Evolutionary conservation across 805 yeast genomes (phyloP).

Genomic region (Torulaspora quercuum): DNA sequence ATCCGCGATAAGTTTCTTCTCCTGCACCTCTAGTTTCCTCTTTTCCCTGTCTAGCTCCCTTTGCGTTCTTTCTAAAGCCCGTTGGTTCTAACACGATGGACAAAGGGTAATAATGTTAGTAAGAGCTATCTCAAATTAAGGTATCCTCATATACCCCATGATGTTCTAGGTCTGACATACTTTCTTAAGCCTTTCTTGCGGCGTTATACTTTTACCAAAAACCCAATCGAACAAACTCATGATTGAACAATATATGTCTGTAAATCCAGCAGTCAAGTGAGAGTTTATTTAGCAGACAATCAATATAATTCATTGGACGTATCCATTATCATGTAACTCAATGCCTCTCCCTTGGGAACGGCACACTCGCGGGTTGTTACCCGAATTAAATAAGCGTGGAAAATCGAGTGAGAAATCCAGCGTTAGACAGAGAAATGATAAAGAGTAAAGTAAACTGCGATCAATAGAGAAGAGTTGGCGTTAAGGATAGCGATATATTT

Average conservation of each 20-base stretch:
- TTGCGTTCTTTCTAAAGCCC: constrained; percentile 92
- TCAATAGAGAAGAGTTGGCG: neutral
- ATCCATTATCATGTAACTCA: too few relatives aligned
- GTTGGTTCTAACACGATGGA: constrained; percentile 83
- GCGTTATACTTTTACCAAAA: constrained; percentile 88
- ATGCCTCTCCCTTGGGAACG: neutral
- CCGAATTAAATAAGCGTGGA: neutral
- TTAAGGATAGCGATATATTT: too few relatives aligned
- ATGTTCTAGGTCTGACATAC: constrained; percentile 37
- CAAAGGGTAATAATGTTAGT: constrained; percentile 10
- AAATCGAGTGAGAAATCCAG: too few relatives aligned
- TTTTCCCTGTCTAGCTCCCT: constrained; percentile 89
- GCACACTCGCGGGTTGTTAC: neutral
- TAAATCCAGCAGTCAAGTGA: neutral
- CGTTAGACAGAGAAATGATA: too few relatives aligned
- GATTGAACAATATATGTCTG: neutral
- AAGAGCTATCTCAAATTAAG: neutral
- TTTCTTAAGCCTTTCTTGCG: constrained; percentile 89
- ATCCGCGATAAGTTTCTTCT: constrained; percentile 78
- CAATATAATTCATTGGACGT: too few relatives aligned
- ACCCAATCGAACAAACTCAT: constrained; percentile 88
- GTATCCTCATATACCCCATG: too few relatives aligned
- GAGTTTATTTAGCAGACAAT: too few relatives aligned
- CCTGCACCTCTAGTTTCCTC: constrained; percentile 82
- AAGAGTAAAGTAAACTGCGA: neutral